Base-by-base conservation (phyloP, 495 filamentous ascomycete genomes). In the Tirmania nivea region DNA sequence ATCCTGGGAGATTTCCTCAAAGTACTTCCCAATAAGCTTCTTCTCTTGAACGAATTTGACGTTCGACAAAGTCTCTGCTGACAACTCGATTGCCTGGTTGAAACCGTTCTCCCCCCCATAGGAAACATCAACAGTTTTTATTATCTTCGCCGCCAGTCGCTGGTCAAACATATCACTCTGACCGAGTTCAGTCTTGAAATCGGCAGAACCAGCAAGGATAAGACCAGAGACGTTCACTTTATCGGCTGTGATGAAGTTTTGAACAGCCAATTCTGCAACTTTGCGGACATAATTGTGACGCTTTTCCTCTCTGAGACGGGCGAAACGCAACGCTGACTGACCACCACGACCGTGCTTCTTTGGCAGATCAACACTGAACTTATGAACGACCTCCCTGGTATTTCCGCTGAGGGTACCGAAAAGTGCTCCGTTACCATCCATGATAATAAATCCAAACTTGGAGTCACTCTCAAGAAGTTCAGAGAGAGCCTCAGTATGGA, bases 31-130 rank as follows among this genome's bases (percentile, higher is more conserved):
- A 64, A 97, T 97, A 51, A 97, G 77, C 73, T 93, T 95, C 82
- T 97, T 97, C 76, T 97, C 90, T 69, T 97, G 90, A 67, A 97
- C 94, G 69, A 97, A 97, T 69, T 97, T 97, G 73, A 97, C 90
- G 60, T 94, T 96, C 69, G 86, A 81, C 49, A 97, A 75, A n/a
- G 90, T 96, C 73, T 97, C 92, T 11, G 84, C 73, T 34, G 90
- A 79, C 60, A 97, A 69, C 64, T 96, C 90, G 57, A 97, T 97
- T 52, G 90, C 90, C 71, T 97, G 92, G 73, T 96, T 97, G 74
- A 97, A 97, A 16, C 90, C 90, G 72, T 95, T 95, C 71, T 97
- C 92, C 58, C 90, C 90, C 64, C 90, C 90, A 62, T 97, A 96
- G 11, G 89, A 95, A 21, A 97, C 92, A 63, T 97, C 90, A 25